Conservation (phyloP, 495 filamentous ascomycete species). For the Penicillium crystallinum region DNA sequence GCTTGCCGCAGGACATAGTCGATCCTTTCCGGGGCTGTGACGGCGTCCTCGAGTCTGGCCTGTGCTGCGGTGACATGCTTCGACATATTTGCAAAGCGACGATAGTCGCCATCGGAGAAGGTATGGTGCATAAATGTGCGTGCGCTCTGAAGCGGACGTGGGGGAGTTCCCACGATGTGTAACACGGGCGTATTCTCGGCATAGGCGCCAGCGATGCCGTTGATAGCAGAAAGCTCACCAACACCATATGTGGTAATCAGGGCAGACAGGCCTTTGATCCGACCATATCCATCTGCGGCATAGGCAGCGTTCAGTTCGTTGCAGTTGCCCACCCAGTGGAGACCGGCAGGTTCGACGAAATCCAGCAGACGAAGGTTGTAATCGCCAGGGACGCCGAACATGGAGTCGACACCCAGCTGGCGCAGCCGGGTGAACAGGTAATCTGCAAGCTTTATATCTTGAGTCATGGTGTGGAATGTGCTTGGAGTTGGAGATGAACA, state of each 20-base stretch:
- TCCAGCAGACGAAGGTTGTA: slow-evolving; percentile 69
- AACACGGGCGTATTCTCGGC: slow-evolving; percentile 72
- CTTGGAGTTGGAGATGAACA: neutral
- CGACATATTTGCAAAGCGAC: slow-evolving; percentile 35
- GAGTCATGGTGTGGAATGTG: slow-evolving; percentile 1
- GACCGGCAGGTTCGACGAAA: slow-evolving; percentile 54
- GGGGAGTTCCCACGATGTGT: slow-evolving; percentile 67
- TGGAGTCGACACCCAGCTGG: slow-evolving; percentile 61
- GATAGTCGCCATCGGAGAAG: slow-evolving; percentile 39
- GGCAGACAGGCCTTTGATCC: slow-evolving; percentile 66
- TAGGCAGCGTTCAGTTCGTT: slow-evolving; percentile 85
- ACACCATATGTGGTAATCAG: slow-evolving; percentile 78
- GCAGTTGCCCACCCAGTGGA: slow-evolving; percentile 74
- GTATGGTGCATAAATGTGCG: slow-evolving; percentile 41
- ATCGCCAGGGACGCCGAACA: slow-evolving; percentile 71
- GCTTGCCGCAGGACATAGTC: slow-evolving; percentile 36
- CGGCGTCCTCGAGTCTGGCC: slow-evolving; percentile 30
- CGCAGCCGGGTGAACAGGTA: slow-evolving; percentile 68
- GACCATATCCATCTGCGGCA: slow-evolving; percentile 75
- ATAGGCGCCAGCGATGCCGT: slow-evolving; percentile 66
- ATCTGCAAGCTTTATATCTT: slow-evolving; percentile 35
- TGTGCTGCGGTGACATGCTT: slow-evolving; percentile 37
- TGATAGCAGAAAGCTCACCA: slow-evolving; percentile 71
- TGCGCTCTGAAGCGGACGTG: slow-evolving; percentile 23
- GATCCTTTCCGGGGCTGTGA: slow-evolving; percentile 33